Percentiles rank a stretch among this genome's conserved stretches.
These are phyloP conservation scores for Cladosporium sp. DNA, from an alignment of 2,329 filamentous ascomycete species.

Conservation along the genomic window DNA sequence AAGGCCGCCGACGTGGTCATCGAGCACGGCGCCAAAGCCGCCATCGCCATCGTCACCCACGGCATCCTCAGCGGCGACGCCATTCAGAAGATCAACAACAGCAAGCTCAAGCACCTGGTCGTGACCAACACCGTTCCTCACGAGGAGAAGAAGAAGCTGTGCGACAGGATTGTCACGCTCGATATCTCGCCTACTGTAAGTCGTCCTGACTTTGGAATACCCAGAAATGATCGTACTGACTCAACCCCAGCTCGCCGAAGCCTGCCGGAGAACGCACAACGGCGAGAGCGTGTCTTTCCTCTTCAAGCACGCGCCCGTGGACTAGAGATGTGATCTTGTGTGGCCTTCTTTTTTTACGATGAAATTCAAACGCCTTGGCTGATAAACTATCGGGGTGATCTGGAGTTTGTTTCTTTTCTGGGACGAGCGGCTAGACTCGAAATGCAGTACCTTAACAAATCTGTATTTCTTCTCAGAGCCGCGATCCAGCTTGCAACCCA, in stretches of 20 bases:
- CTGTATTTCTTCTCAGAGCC: no score
- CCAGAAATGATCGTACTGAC: constrained; percentile 12
- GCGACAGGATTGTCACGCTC: constrained; percentile 79
- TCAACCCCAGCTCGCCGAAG: constrained; percentile 52
- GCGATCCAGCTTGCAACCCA: no score
- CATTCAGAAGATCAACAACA: constrained; percentile 76
- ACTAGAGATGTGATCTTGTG: neutral
- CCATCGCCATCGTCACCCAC: constrained; percentile 92
- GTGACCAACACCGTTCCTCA: constrained; percentile 86
- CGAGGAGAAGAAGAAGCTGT: constrained; percentile 70
- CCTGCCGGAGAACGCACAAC: constrained; percentile 63
- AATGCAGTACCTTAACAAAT: no score
- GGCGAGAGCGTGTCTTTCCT: constrained; percentile 62
- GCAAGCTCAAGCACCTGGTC: constrained; percentile 69
- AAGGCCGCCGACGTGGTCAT: constrained; percentile 89
- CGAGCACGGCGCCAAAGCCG: constrained; percentile 76
- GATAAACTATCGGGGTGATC: no score
- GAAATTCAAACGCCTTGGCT: no score
- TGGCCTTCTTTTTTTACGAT: no score
- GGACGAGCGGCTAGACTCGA: no score
- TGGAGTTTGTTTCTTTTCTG: no score
- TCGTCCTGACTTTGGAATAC: constrained; percentile 8
- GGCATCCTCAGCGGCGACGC: constrained; percentile 85
- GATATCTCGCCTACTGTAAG: constrained; percentile 75
- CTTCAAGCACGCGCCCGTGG: constrained; percentile 56